Evolutionary conservation across 2,329 filamentous ascomycete genomes (phyloP).

Genomic region (Metarhizium anisopliae): DNA sequence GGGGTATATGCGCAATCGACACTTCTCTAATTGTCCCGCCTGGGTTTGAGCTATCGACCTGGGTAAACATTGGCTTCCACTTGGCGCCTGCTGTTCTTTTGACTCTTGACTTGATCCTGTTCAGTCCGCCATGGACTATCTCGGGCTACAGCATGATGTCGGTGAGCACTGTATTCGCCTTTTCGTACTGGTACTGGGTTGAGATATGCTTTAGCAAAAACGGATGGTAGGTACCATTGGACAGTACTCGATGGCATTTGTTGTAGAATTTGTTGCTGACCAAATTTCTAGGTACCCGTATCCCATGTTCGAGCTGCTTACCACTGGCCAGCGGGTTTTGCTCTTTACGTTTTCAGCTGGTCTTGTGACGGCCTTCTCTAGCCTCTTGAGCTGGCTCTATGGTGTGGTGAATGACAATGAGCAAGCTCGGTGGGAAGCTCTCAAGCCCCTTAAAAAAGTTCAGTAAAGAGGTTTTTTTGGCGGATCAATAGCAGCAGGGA

Average conservation of each 20-base stretch:
- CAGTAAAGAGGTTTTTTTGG: slow-evolving; percentile 10
- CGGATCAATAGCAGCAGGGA: not conserved
- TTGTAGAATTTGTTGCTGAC: not conserved
- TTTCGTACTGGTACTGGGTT: slow-evolving; percentile 69
- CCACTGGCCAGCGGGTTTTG: slow-evolving; percentile 53
- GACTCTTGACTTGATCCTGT: slow-evolving; percentile 53
- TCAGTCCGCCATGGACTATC: slow-evolving; percentile 66
- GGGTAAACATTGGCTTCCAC: slow-evolving; percentile 57
- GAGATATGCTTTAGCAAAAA: slow-evolving; percentile 62
- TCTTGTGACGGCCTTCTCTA: slow-evolving; percentile 63
- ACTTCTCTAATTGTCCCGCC: slow-evolving; percentile 42
- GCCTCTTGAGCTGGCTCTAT: slow-evolving; percentile 61
- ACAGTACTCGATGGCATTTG: not conserved
- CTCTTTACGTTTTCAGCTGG: slow-evolving; percentile 63
- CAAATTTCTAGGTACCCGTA: slow-evolving; percentile 62
- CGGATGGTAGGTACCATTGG: slow-evolving; percentile 40
- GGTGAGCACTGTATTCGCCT: slow-evolving; percentile 49
- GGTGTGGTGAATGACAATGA: slow-evolving; percentile 53
- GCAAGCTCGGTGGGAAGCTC: slow-evolving; percentile 18
- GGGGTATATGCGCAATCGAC: slow-evolving; percentile 54
- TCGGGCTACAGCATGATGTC: slow-evolving; percentile 48
- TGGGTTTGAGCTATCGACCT: slow-evolving; percentile 44
- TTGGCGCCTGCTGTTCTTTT: slow-evolving; percentile 57
- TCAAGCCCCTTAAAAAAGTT: slow-evolving; percentile 22
- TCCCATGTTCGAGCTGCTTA: slow-evolving; percentile 66